Percentiles rank a stretch among this genome's conserved stretches.
Conservation (phyloP, 208 protist genomes). For the Acanthamoeba lenticulata region DNA sequence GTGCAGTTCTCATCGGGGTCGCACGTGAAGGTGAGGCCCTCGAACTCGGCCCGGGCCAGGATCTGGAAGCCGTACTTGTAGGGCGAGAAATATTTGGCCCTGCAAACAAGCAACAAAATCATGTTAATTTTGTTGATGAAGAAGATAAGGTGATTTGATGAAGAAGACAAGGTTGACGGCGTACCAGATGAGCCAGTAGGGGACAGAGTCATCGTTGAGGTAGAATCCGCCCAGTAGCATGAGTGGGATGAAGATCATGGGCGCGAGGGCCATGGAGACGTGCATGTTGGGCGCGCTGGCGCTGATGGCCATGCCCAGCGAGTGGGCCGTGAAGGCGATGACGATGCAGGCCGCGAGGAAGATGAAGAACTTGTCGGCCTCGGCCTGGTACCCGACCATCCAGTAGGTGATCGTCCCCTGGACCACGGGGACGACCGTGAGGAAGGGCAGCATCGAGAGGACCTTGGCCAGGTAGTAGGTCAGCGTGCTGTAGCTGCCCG, state of each 20-base stretch:
- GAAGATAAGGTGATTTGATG: background rate
- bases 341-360: background rate
- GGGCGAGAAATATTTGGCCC: background rate
- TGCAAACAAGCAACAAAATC: background rate
- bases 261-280: background rate
- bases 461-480: conserved; percentile 52
- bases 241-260: conserved; percentile 23
- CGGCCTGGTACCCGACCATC: conserved; percentile 36
- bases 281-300: background rate
- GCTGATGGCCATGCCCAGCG: conserved; percentile 21
- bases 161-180: background rate
- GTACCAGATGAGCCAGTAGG: background rate
- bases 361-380: conserved; percentile 63
- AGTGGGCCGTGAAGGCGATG: background rate
- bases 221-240: background rate
- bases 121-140: too few relatives aligned
- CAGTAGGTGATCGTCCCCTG: conserved; percentile 10
- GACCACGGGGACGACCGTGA: background rate
- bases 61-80: conserved; percentile 19
- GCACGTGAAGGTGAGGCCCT: conserved; percentile 15
- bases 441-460: background rate
- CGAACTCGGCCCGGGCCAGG: background rate
- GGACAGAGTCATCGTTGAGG: background rate
- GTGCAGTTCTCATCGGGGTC: background rate
- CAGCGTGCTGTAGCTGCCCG: conserved; percentile 7